These are phyloP conservation scores for Comarum palustre DNA, from an alignment of 306 rosid genomes.

Conservation along the genomic window DNA sequence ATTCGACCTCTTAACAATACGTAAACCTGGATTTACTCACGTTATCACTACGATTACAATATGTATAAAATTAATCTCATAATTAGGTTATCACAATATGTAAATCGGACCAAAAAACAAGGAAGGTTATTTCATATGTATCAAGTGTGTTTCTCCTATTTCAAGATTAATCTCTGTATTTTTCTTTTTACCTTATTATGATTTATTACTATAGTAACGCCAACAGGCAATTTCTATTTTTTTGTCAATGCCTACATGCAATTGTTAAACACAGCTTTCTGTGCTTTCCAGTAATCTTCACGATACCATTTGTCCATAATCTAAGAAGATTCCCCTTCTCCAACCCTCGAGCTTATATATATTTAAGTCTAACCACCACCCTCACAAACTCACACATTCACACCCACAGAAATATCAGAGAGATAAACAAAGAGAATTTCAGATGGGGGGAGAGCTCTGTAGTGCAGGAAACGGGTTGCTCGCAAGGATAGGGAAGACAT, in stretches of 20 bases:
- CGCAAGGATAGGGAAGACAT: conserved; percentile 30
- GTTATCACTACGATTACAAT: no score
- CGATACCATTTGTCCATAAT: conserved; percentile 25
- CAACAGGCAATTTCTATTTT: not conserved
- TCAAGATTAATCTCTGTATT: no score
- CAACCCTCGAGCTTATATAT: not conserved
- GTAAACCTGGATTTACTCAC: no score
- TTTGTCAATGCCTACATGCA: conserved; percentile 1
- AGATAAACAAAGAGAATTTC: conserved; percentile 11
- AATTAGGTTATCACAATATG: no score
- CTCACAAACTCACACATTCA: conserved; percentile 11
- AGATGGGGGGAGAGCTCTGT: conserved; percentile 54
- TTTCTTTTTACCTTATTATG: no score
- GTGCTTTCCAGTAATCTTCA: not conserved
- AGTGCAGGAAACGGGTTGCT: conserved; percentile 22
- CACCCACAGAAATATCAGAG: not conserved
- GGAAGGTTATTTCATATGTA: no score
- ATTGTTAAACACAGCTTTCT: not conserved
- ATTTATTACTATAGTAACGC: not conserved
- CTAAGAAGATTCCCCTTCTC: conserved; percentile 30
- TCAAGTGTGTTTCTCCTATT: no score
- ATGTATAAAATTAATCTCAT: no score
- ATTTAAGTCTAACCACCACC: conserved; percentile 15
- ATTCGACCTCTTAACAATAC: no score
- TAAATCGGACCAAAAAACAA: no score